Evolutionary conservation across 257 asterid species (phyloP).

Genomic region (Capsicum baccatum): DNA sequence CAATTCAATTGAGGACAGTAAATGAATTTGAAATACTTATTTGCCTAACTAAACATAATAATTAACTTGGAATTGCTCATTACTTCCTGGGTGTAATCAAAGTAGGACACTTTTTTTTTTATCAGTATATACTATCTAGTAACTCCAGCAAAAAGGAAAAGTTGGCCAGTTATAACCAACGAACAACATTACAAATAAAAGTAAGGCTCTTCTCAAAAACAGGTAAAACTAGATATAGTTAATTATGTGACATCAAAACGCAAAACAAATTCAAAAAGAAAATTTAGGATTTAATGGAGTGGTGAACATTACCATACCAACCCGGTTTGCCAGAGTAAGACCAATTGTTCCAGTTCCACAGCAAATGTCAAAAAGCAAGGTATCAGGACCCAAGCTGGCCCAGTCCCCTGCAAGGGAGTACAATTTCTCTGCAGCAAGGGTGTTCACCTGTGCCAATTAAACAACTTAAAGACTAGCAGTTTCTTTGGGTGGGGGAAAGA

Average conservation of each 20-base stretch:
- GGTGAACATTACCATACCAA: constrained; percentile 92
- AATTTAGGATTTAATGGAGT: constrained; percentile 36
- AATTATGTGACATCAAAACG: not conserved
- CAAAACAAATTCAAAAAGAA: not conserved
- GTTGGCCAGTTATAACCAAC: not conserved
- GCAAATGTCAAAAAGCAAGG: constrained; percentile 91
- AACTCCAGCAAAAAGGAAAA: constrained; percentile 10
- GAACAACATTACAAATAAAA: not conserved
- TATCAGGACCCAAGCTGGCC: constrained; percentile 92
- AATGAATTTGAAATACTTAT: not conserved
- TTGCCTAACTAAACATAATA: not conserved
- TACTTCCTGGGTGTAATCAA: not conserved
- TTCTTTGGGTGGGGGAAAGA: not conserved
- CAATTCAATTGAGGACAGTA: not conserved
- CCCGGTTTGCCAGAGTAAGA: constrained; percentile 85
- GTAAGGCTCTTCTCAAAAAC: not conserved
- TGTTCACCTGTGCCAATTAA: constrained; percentile 73
- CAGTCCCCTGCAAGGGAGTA: constrained; percentile 98
- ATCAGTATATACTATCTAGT: not conserved
- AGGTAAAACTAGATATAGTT: not conserved
- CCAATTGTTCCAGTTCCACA: constrained; percentile 99
- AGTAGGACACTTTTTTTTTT: not conserved
- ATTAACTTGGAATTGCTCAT: not conserved
- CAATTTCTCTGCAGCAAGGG: constrained; percentile 95
- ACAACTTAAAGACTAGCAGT: constrained; percentile 18